phyloP scores from a whole-genome alignment of 306 rosid genomes.

The Cicer chorassanicum region DNA sequence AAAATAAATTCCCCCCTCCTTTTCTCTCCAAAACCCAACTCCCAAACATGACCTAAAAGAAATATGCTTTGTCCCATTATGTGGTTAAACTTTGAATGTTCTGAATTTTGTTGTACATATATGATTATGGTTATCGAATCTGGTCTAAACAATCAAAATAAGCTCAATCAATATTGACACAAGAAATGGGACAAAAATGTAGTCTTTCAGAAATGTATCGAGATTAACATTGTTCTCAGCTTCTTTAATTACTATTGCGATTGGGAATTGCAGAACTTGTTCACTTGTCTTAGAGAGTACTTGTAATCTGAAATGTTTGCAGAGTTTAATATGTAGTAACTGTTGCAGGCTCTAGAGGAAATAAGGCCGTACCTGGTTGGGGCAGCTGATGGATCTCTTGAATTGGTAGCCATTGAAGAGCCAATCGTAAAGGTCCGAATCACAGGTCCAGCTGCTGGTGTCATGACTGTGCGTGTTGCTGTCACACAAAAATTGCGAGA shows the following conservation, averaged over 20 bases:
- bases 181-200: background rate
- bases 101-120: background rate
- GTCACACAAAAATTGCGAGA: constrained; percentile 94
- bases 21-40: no score
- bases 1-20: no score
- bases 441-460: constrained; percentile 78
- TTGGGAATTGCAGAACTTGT: constrained; percentile 22
- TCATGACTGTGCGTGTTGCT: constrained; percentile 95
- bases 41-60: background rate
- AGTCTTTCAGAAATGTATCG: background rate
- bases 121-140: background rate
- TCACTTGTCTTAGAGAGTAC: constrained; percentile 20
- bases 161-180: constrained; percentile 5
- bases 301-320: background rate
- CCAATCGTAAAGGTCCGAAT: constrained; percentile 75
- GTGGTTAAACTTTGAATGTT: background rate
- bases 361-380: constrained; percentile 92
- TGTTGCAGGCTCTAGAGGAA: constrained; percentile 84
- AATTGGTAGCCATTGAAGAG: constrained; percentile 83
- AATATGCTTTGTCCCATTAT: background rate
- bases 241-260: constrained; percentile 18
- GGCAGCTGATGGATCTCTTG: constrained; percentile 88
- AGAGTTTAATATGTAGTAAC: constrained; percentile 10
- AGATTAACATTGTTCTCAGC: constrained; percentile 3
- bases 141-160: background rate